Conservation (phyloP, 768 basidiomycete species). For the Neoboletus magnificus region DNA sequence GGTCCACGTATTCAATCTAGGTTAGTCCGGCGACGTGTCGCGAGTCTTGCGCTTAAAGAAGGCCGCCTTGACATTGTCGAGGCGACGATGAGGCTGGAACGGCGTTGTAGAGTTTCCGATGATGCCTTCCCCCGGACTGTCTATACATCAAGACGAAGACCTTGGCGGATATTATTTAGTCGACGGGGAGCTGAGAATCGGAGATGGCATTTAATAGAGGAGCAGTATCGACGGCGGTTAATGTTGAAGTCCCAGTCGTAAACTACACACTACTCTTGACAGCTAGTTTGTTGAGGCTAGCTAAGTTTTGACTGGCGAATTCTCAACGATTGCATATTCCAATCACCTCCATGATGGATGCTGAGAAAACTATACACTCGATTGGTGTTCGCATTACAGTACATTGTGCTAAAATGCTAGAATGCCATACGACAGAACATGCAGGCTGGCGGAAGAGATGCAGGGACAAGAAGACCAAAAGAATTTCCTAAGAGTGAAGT, state of each 20-base stretch:
- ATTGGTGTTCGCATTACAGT: constrained; percentile 19
- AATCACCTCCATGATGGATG: neutral
- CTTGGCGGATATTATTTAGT: constrained; percentile 23
- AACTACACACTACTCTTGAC: neutral
- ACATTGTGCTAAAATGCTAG: constrained; percentile 9
- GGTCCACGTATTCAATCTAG: constrained; percentile 53
- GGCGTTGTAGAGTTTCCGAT: constrained; percentile 5
- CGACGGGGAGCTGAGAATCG: constrained; percentile 31
- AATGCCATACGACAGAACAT: constrained; percentile 5
- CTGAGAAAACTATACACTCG: constrained; percentile 2
- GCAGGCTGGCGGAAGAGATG: neutral
- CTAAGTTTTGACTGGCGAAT: neutral
- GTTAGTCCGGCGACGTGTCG: constrained; percentile 57
- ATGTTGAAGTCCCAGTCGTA: neutral
- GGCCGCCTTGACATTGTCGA: constrained; percentile 51
- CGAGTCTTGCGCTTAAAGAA: constrained; percentile 60
- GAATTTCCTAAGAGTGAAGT: constrained; percentile 7
- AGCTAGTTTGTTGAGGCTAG: neutral
- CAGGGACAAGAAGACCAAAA: constrained; percentile 16
- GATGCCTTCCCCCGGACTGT: constrained; percentile 7
- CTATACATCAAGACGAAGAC: constrained; percentile 12
- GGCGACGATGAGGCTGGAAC: constrained; percentile 22
- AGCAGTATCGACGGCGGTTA: constrained; percentile 19
- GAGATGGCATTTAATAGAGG: constrained; percentile 27
- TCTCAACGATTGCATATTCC: neutral